These are phyloP conservation scores for Suhomyces sp. DNA, from an alignment of 805 yeast genomes.

Conservation along the genomic window DNA sequence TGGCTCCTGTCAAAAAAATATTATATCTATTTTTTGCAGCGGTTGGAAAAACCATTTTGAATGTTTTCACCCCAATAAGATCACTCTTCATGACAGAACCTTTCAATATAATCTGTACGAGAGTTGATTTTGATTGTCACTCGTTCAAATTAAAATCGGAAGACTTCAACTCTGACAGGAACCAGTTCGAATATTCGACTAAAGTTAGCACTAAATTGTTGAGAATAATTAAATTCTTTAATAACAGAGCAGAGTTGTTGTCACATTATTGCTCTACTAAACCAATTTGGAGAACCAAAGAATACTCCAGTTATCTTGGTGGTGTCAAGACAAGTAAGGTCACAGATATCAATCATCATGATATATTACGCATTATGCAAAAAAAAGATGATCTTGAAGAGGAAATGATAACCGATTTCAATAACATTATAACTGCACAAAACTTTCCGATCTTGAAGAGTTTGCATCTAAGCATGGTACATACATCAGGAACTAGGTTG, in stretches of 20 bases:
- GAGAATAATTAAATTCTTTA: constrained; percentile 33
- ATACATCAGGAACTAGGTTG: neutral
- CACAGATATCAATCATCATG: constrained; percentile 8
- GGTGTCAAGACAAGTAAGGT: constrained; percentile 9
- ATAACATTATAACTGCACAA: constrained; percentile 11
- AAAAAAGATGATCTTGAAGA: constrained; percentile 18
- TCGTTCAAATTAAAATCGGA: constrained; percentile 13
- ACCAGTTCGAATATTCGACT: constrained; percentile 21
- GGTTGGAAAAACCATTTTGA: constrained; percentile 31
- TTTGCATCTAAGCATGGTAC: constrained; percentile 6
- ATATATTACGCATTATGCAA: constrained; percentile 15
- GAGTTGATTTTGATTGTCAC: constrained; percentile 25
- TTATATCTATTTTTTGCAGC: constrained; percentile 35
- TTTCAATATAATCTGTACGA: constrained; percentile 29
- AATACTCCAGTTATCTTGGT: constrained; percentile 10
- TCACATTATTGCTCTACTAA: constrained; percentile 21
- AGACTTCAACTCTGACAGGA: constrained; percentile 11
- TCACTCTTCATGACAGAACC: constrained; percentile 35
- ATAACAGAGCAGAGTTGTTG: constrained; percentile 25
- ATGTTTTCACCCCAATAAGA: constrained; percentile 34
- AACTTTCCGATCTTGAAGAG: constrained; percentile 19
- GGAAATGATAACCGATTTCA: constrained; percentile 12
- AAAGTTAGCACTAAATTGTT: constrained; percentile 25
- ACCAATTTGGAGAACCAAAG: constrained; percentile 19
- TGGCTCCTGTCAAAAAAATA: constrained; percentile 30